Base-by-base conservation (phyloP, 2,329 filamentous ascomycete genomes). In the Colletotrichum lupini region DNA sequence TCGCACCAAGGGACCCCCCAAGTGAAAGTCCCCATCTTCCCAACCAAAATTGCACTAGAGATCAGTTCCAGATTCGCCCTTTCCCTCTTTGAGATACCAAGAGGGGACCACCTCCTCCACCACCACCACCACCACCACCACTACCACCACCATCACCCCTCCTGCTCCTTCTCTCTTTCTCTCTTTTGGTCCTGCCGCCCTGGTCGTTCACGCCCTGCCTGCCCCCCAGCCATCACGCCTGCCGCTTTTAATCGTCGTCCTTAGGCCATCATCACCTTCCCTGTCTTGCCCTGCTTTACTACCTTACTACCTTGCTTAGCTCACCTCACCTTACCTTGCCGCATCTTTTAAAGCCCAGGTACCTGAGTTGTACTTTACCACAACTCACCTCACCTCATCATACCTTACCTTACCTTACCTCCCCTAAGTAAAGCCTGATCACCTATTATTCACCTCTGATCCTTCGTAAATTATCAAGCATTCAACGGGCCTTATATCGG, bases 31-130 rank as follows among this genome's bases (percentile, higher is more conserved):
- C 30, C 57, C 49, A 56, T 24, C 32, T 49, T 35, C 42, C 57
- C 61, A 58, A 14, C 70, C 55, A 56, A 22, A 69, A 58, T 46
- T 60, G 46, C 56, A 58, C 67, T 73, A 68, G 55, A 65, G 56
- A 73, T 70, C 67, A 56, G 56, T 66, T 56, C 58, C 67, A 73
- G 67, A 73, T 70, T 59, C 55, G 60, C 60, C 56, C 67, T 70
- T 73, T 42, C n/a, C 60, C 67, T 65, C 12, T 70, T 66, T 55
- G 55, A 65, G 56, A 66, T 35, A 57, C 42, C n/a, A 52, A 59
- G 60, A 66, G 61, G 58, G 22, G 37, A 42, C 37, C 37, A 42
- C 42, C 60, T 42, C 42, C 42, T 49, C 42, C 19, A 19, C 37
- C 37, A n/a, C 42, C 42, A 46, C 16, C 24, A 24, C 24, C 24